A percentile compares a stretch with the other conserved stretches of the same genome.
Conservation (phyloP, 108 stramenopile genomes). For the Cyclotella sp. region DNA sequence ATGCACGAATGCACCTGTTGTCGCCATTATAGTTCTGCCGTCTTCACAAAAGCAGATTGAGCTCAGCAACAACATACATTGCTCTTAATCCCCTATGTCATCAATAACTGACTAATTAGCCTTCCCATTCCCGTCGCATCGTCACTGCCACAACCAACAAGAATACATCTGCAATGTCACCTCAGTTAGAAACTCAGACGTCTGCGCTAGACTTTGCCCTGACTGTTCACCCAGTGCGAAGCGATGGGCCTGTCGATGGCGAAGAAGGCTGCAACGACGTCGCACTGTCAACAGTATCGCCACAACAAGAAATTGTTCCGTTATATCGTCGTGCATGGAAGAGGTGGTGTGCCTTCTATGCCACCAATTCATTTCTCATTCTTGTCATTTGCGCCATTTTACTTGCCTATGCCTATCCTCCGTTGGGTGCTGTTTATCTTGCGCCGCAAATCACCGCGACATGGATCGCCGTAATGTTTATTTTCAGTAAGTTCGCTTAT, state of each 20-base stretch:
- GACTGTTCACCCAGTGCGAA: slow-evolving; percentile 9
- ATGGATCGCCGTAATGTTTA: slow-evolving; percentile 82
- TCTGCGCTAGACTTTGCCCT: slow-evolving; percentile 8
- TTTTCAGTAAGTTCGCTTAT: slow-evolving; percentile 58
- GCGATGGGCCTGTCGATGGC: not conserved
- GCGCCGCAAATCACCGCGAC: slow-evolving; percentile 79
- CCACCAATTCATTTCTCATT: slow-evolving; percentile 66
- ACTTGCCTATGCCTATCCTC: slow-evolving; percentile 83
- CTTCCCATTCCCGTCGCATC: not conserved
- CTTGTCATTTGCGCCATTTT: slow-evolving; percentile 65
- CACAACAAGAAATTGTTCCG: not conserved
- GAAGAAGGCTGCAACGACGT: not conserved
- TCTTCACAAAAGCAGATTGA: no score
- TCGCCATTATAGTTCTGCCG: no score
- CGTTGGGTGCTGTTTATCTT: slow-evolving; percentile 77
- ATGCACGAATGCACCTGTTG: no score
- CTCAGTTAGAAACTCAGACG: not conserved
- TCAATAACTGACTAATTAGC: no score
- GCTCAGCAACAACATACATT: no score
- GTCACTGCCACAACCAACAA: not conserved
- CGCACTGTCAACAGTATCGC: not conserved
- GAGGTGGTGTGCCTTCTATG: slow-evolving; percentile 30
- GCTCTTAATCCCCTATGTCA: no score
- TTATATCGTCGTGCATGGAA: slow-evolving; percentile 18
- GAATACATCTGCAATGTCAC: not conserved